Conservation (phyloP, 306 rosid genomes). For the Cucumis hystrix region DNA sequence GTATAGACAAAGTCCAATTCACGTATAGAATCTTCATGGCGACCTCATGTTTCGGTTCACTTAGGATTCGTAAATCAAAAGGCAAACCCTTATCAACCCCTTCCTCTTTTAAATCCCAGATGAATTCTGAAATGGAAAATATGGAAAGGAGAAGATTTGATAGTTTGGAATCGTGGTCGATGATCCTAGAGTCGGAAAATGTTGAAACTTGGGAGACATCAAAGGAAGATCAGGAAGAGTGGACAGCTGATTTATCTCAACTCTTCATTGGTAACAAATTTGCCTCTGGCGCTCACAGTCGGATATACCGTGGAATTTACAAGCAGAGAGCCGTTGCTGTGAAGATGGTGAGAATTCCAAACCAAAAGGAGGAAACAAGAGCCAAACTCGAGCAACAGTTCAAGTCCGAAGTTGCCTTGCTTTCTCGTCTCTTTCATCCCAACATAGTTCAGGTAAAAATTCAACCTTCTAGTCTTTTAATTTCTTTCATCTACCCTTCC, state of each 20-base stretch:
- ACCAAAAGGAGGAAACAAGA: slow-evolving; percentile 59
- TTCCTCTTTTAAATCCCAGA: slow-evolving; percentile 34
- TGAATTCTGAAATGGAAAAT: slow-evolving; percentile 44
- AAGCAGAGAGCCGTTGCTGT: slow-evolving; percentile 97
- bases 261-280: slow-evolving; percentile 91
- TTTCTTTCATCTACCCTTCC: not conserved
- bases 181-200: slow-evolving; percentile 93
- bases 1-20: not conserved
- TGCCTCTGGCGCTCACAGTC: slow-evolving; percentile 89
- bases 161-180: slow-evolving; percentile 96
- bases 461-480: not conserved
- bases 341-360: slow-evolving; percentile 92
- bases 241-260: slow-evolving; percentile 94
- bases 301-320: slow-evolving; percentile 92
- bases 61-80: slow-evolving; percentile 52
- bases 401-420: slow-evolving; percentile 86
- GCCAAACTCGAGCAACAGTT: slow-evolving; percentile 69
- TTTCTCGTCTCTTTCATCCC: slow-evolving; percentile 86
- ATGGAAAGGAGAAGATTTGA: slow-evolving; percentile 87
- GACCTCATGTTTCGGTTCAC: slow-evolving; percentile 49
- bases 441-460: slow-evolving; percentile 78
- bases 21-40: slow-evolving; percentile 41
- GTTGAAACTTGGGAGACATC: slow-evolving; percentile 90
- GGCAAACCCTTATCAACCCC: slow-evolving; percentile 41
- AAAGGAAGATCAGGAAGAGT: slow-evolving; percentile 81